phyloP scores from a whole-genome alignment of 345 rosid species.

The Moringa oleifera region DNA sequence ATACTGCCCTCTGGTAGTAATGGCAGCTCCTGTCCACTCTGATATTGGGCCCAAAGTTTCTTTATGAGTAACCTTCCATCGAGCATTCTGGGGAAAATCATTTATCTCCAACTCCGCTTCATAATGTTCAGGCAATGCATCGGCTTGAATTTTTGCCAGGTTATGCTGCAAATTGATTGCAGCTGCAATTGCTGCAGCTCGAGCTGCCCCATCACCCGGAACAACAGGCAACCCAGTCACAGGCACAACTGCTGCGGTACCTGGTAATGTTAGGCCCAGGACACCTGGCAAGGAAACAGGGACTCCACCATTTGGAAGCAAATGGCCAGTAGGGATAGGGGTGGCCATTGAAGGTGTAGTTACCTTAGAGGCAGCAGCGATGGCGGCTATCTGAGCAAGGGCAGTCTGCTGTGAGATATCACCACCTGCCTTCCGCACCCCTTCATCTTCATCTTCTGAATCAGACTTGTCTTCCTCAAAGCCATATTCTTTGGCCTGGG shows the following conservation, averaged over 20 bases:
- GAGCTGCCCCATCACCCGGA: constrained; percentile 67
- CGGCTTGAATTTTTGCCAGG: constrained; percentile 90
- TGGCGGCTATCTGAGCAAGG: constrained; percentile 62
- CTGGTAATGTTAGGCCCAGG: constrained; percentile 23
- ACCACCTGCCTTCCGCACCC: constrained; percentile 83
- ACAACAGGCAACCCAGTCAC: constrained; percentile 34
- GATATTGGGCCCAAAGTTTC: constrained; percentile 97
- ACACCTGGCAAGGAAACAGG: constrained; percentile 37
- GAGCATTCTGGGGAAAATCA: constrained; percentile 95
- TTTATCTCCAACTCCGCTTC: constrained; percentile 96
- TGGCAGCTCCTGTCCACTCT: constrained; percentile 95
- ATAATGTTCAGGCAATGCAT: constrained; percentile 96
- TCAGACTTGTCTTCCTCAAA: constrained; percentile 96
- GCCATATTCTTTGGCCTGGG: constrained; percentile 94
- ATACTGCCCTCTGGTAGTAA: constrained; percentile 86
- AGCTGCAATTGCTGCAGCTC: constrained; percentile 89
- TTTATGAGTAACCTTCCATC: constrained; percentile 99
- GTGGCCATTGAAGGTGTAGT: constrained; percentile 25
- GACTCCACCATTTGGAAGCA: constrained; percentile 42
- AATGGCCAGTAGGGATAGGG: constrained; percentile 31
- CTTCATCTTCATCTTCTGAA: constrained; percentile 93
- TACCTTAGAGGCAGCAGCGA: constrained; percentile 61
- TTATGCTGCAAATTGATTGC: constrained; percentile 85
- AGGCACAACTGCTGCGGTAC: constrained; percentile 29
- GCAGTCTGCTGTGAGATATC: constrained; percentile 76